phyloP scores from a whole-genome alignment of 805 yeast species.

The Soucietia sequanensis region DNA sequence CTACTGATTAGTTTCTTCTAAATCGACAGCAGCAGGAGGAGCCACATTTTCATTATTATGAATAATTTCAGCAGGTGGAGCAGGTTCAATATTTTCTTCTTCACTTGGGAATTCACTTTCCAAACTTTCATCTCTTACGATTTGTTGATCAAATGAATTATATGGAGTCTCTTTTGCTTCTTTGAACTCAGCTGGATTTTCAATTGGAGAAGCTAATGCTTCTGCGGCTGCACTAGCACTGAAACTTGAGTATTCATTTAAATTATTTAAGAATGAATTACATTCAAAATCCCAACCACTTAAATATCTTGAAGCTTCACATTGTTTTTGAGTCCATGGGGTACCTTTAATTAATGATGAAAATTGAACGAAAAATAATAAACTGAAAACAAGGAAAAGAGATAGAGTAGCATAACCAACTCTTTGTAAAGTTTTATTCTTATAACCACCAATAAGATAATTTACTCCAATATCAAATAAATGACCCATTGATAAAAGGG shows the following conservation, averaged over 20 bases:
- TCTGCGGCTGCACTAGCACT: conserved; percentile 6
- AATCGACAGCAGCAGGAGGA: conserved; percentile 12
- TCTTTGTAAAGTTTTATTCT: conserved; percentile 38
- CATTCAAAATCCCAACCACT: conserved; percentile 90
- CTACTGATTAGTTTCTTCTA: conserved; percentile 13
- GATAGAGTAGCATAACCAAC: conserved; percentile 47
- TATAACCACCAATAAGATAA: conserved; percentile 38
- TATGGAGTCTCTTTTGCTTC: conserved; percentile 25
- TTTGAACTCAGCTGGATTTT: conserved; percentile 13
- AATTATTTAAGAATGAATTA: conserved; percentile 44
- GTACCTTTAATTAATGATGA: conserved; percentile 76
- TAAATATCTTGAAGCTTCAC: conserved; percentile 60
- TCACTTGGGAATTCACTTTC: conserved; percentile 1
- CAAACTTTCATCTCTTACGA: conserved; percentile 1
- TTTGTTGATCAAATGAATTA: too few relatives aligned
- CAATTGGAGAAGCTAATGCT: conserved; percentile 13
- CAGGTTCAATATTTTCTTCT: conserved; percentile 4
- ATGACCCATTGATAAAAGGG: conserved; percentile 74
- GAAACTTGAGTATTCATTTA: conserved; percentile 20
- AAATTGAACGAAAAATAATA: conserved; percentile 56
- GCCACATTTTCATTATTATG: conserved; percentile 5
- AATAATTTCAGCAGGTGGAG: conserved; percentile 7
- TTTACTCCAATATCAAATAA: conserved; percentile 50
- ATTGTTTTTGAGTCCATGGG: conserved; percentile 72
- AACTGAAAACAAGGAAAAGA: conserved; percentile 47